Evolutionary conservation across 1,139 yeast genomes (phyloP), one percentile per base, ranked within the genome.

Genomic region (Scheffersomyces lignicola): DNA sequence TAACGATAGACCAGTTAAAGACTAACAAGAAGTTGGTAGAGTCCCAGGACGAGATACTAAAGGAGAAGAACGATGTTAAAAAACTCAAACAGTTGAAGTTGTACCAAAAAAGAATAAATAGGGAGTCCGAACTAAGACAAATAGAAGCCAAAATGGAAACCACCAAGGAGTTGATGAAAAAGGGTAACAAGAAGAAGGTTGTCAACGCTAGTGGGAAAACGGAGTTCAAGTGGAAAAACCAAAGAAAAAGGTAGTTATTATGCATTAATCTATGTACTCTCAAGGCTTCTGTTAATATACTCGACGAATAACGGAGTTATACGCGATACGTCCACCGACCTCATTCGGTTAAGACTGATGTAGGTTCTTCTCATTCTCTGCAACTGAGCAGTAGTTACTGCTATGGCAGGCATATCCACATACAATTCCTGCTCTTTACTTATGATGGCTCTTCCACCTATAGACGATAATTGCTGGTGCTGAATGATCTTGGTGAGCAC

Each of bases 161-260:
- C 40, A 94, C 89, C 49, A 76, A 85, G 40, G 95, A 90, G 54
- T 73, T 89, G 41, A 87, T 90, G 96, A 87, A 87, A 58, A 83
- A 82, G 47, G 97, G 97, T 0, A 79, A 79, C 40, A 87, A 85
- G 62, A 85, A 83, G 72, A 90, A 89, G 66, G 56, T 83, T 3
- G 69, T 74, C 5, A 82, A 73, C 38, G 62, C 70, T 10, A 72
- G 76, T 29, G 97, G 97, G 3, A 74, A 74, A 40, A 75, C 75
- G 1, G 69, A 72, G n/a, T 90, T 77, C 65, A 86, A 86, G 64
- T 90, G 96, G 95, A 85, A 83, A 56, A 83, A 76, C 48, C 85
- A 82, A 55, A 78, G 97, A 51, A 89, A 88, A 65, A 76, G 84
- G 48, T 85, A 59, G 54, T 14, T 30, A 13, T 3, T 21, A 32